Conservation (phyloP, 805 yeast genomes). For the Blastobotrys parvus region DNA sequence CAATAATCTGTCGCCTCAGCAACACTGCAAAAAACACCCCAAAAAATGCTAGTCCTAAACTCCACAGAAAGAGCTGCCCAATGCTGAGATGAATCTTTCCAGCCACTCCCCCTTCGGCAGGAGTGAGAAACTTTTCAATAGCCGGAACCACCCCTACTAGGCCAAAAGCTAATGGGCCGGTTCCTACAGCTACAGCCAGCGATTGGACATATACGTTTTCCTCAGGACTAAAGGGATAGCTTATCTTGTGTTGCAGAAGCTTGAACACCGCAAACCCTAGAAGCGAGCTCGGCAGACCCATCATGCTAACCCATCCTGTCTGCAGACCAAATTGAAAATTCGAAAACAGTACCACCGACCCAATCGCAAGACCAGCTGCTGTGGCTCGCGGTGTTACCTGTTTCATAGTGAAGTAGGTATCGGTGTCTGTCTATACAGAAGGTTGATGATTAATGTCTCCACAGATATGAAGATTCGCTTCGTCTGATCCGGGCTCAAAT, state of each 20-base stretch:
- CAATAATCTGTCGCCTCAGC: slow-evolving; percentile 73
- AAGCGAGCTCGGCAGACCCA: slow-evolving; percentile 91
- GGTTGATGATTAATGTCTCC: too few species aligned
- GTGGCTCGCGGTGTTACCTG: slow-evolving; percentile 62
- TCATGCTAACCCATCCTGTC: slow-evolving; percentile 99
- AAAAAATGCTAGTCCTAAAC: slow-evolving; percentile 78
- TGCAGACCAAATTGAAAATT: slow-evolving; percentile 95
- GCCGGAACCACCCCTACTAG: slow-evolving; percentile 95
- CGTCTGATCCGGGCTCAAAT: background rate
- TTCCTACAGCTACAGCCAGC: slow-evolving; percentile 93
- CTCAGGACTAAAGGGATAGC: slow-evolving; percentile 63
- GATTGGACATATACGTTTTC: slow-evolving; percentile 91
- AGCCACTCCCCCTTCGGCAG: slow-evolving; percentile 65
- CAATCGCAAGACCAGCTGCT: slow-evolving; percentile 71
- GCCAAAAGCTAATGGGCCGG: slow-evolving; percentile 94
- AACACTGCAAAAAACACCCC: slow-evolving; percentile 96
- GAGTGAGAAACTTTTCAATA: slow-evolving; percentile 74
- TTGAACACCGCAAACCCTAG: slow-evolving; percentile 80
- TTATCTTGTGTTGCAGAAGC: slow-evolving; percentile 31
- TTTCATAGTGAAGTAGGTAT: slow-evolving; percentile 2
- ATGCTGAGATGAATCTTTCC: slow-evolving; percentile 30
- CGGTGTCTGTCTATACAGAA: too few species aligned
- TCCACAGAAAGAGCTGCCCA: slow-evolving; percentile 66
- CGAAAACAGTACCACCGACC: slow-evolving; percentile 76
- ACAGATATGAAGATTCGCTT: too few species aligned